A percentile compares a stretch with the other conserved stretches of the same genome.
Evolutionary conservation across 805 yeast genomes (phyloP).

Genomic region (Naumovozyma castellii): DNA sequence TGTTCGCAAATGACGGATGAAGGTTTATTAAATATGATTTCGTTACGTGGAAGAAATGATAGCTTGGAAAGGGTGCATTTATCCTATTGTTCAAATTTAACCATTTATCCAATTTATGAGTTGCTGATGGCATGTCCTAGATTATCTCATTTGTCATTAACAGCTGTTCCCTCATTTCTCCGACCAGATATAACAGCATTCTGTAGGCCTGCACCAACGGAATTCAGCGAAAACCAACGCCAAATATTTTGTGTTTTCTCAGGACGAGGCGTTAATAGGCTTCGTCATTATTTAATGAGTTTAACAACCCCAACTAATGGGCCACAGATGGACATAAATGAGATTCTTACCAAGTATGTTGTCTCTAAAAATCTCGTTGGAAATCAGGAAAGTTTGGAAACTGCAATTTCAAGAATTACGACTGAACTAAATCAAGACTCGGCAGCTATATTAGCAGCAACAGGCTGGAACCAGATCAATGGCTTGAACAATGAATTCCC

Average conservation of each 20-base stretch:
- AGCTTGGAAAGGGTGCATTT: constrained; percentile 87
- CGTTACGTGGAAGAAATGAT: constrained; percentile 61
- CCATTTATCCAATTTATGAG: constrained; percentile 66
- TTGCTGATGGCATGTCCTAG: constrained; percentile 74
- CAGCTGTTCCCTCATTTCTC: constrained; percentile 86
- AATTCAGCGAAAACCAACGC: constrained; percentile 79
- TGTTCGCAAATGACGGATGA: constrained; percentile 80
- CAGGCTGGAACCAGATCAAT: constrained; percentile 25
- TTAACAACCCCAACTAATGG: constrained; percentile 29
- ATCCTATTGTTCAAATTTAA: constrained; percentile 77
- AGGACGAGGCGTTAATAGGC: constrained; percentile 74
- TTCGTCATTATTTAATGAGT: constrained; percentile 58
- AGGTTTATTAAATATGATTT: constrained; percentile 63
- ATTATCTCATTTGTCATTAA: constrained; percentile 80
- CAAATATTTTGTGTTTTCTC: constrained; percentile 85
- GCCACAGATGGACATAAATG: constrained; percentile 27
- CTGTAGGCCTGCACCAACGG: constrained; percentile 89
- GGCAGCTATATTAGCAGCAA: constrained; percentile 29
- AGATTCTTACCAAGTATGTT: constrained; percentile 25
- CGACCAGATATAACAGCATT: constrained; percentile 75
- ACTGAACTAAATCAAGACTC: constrained; percentile 26
- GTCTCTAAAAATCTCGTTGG: constrained; percentile 19
- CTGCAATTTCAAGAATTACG: constrained; percentile 23
- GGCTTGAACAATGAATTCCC: constrained; percentile 24
- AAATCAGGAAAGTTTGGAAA: constrained; percentile 21